Percentiles rank a stretch among this genome's conserved stretches.
phyloP scores from a whole-genome alignment of 352 stramenopile genomes.

The Pythium scleroteichum region DNA sequence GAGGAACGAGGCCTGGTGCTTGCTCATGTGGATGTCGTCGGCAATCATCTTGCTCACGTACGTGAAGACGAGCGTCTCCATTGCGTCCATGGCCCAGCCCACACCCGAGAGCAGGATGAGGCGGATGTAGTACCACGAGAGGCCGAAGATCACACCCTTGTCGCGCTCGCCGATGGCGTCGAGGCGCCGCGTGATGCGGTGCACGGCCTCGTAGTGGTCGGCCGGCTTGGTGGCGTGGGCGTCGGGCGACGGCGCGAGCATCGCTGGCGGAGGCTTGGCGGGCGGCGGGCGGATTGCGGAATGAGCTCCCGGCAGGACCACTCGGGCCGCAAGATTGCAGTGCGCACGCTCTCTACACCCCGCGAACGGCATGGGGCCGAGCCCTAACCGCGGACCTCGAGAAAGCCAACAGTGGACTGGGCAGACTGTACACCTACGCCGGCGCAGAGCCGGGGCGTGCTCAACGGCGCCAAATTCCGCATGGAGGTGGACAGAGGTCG shows the following conservation, averaged over 20 bases:
- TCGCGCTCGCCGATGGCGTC: conserved; percentile 61
- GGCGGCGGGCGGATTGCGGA: conserved; percentile 11
- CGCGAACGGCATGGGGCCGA: not conserved
- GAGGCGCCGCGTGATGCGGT: conserved; percentile 66
- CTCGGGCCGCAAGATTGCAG: not conserved
- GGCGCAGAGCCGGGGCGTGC: not conserved
- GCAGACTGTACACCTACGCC: not conserved
- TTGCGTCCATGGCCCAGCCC: conserved; percentile 75
- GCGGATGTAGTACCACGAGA: conserved; percentile 72
- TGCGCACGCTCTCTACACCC: conserved; percentile 1
- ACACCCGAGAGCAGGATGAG: conserved; percentile 67
- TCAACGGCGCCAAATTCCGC: not conserved
- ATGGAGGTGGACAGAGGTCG: conserved; percentile 1
- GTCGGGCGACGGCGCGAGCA: not conserved
- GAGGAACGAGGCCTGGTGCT: conserved; percentile 43
- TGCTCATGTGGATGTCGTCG: conserved; percentile 45
- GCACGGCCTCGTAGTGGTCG: conserved; percentile 51
- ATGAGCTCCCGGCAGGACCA: not conserved
- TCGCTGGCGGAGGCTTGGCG: not conserved
- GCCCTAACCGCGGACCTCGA: conserved; percentile 15
- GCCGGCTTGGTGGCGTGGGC: conserved; percentile 10
- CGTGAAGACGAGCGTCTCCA: conserved; percentile 74
- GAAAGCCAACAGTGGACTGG: not conserved
- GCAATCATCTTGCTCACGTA: conserved; percentile 47
- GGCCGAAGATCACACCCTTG: conserved; percentile 44